phyloP scores from a whole-genome alignment of 2,329 filamentous ascomycete genomes.

The Stemphylium vesicarium region DNA sequence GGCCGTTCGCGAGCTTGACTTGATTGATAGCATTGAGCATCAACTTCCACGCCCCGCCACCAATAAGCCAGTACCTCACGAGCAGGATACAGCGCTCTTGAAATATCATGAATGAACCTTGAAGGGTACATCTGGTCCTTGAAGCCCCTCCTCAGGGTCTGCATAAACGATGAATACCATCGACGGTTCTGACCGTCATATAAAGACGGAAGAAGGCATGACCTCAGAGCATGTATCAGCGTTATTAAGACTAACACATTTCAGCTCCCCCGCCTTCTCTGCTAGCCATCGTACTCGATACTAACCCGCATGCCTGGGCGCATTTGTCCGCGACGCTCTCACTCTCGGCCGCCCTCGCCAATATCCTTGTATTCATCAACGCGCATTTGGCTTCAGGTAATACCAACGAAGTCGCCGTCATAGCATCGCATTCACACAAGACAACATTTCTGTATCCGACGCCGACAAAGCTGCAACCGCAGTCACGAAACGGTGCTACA shows the following conservation, averaged over 20 bases:
- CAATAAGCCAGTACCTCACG: background rate
- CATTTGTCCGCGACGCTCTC: conserved; percentile 75
- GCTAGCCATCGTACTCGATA: conserved; percentile 90
- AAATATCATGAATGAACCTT: background rate
- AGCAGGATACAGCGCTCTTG: background rate
- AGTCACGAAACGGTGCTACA: conserved; percentile 19
- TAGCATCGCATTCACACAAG: conserved; percentile 86
- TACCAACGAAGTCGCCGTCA: conserved; percentile 87
- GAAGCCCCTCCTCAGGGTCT: background rate
- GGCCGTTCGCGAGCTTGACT: conserved; percentile 18
- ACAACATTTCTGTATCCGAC: conserved; percentile 89
- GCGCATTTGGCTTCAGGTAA: conserved; percentile 94
- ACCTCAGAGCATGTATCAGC: background rate
- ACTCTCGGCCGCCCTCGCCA: conserved; percentile 82
- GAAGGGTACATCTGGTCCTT: background rate
- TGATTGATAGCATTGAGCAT: conserved; percentile 8
- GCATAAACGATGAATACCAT: conserved; percentile 65
- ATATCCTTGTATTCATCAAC: conserved; percentile 95
- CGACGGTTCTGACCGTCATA: conserved; percentile 62
- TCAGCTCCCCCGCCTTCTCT: conserved; percentile 74
- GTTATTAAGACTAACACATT: conserved; percentile 10
- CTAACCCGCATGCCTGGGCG: conserved; percentile 94
- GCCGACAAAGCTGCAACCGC: conserved; percentile 36
- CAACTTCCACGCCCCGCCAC: background rate
- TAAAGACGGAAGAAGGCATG: conserved; percentile 46